Evolutionary conservation across 2,329 filamentous ascomycete genomes (phyloP).

Genomic region (Trichoderma guizhouense): DNA sequence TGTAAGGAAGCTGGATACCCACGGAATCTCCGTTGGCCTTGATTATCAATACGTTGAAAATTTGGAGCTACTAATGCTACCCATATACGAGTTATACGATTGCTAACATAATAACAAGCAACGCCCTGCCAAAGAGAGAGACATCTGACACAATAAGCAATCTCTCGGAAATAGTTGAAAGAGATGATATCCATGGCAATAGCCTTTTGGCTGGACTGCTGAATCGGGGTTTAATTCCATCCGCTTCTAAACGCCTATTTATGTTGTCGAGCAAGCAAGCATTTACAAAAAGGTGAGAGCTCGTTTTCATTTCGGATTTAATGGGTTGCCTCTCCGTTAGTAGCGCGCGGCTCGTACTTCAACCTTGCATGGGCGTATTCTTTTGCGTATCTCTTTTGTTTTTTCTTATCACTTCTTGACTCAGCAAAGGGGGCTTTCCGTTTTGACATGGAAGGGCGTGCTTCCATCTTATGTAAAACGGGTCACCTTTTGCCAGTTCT

Average conservation of each 20-base stretch:
- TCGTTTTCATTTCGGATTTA: not conserved
- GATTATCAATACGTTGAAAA: not conserved
- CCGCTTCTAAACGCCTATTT: not conserved
- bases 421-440: not conserved
- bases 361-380: not conserved
- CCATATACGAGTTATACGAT: not conserved
- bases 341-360: not conserved
- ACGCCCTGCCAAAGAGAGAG: not conserved
- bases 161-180: not conserved
- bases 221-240: not conserved
- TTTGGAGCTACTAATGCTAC: not conserved
- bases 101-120: not conserved
- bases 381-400: not conserved
- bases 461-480: not conserved
- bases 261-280: not conserved
- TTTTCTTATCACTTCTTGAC: not conserved
- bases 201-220: not conserved
- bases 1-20: not conserved
- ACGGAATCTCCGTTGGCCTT: conserved; percentile 4
- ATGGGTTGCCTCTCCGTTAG: not conserved
- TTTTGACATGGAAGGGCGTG: not conserved
- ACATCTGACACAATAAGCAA: not conserved
- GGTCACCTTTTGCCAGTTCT: not conserved
- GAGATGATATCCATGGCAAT: not conserved
- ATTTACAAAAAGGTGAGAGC: not conserved